A percentile compares a stretch with the other conserved stretches of the same genome.
These are phyloP conservation scores for Exophiala xenobiotica DNA, from an alignment of 2,329 filamentous ascomycete genomes.

Conservation along the genomic window DNA sequence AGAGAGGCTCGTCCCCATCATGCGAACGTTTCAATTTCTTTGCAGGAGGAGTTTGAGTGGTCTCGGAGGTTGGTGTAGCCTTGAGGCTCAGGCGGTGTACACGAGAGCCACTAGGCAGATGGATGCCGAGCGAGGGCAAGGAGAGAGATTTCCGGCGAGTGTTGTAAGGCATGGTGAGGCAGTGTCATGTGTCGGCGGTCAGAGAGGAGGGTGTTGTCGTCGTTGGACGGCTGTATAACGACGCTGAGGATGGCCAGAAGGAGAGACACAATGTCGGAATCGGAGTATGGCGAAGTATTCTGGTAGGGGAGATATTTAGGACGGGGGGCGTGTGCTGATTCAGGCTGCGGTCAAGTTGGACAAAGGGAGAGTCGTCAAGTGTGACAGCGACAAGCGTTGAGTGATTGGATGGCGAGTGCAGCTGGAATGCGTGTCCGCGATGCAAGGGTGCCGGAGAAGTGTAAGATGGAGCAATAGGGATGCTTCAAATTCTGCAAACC, in stretches of 20 bases:
- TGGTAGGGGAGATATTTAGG: slow-evolving; percentile 13
- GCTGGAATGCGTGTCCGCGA: slow-evolving; percentile 30
- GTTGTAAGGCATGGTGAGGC: slow-evolving; percentile 79
- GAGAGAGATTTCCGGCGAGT: slow-evolving; percentile 95
- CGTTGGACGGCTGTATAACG: slow-evolving; percentile 25
- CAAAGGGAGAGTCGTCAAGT: slow-evolving; percentile 9
- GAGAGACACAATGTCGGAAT: slow-evolving; percentile 11
- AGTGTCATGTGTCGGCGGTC: slow-evolving; percentile 19
- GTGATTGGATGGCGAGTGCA: slow-evolving; percentile 22
- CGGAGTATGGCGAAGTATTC: slow-evolving; percentile 13
- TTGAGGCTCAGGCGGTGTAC: slow-evolving; percentile 57
- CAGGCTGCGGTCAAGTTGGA: slow-evolving; percentile 26
- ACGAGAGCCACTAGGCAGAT: slow-evolving; percentile 64
- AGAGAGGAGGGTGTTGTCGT: slow-evolving; percentile 17
- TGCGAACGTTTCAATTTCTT: slow-evolving; percentile 82
- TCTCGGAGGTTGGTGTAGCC: slow-evolving; percentile 58
- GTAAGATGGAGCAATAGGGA: slow-evolving; percentile 25
- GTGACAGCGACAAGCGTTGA: slow-evolving; percentile 13
- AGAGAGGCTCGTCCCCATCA: slow-evolving; percentile 38
- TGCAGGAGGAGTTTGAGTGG: slow-evolving; percentile 56
- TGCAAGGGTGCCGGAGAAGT: slow-evolving; percentile 30
- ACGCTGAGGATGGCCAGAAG: slow-evolving; percentile 17
- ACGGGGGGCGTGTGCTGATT: slow-evolving; percentile 22
- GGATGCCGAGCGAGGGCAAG: slow-evolving; percentile 87
- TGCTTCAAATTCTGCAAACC: slow-evolving; percentile 15